Conservation (phyloP, 164 flowering plant species). For the Magnolia sinica region DNA sequence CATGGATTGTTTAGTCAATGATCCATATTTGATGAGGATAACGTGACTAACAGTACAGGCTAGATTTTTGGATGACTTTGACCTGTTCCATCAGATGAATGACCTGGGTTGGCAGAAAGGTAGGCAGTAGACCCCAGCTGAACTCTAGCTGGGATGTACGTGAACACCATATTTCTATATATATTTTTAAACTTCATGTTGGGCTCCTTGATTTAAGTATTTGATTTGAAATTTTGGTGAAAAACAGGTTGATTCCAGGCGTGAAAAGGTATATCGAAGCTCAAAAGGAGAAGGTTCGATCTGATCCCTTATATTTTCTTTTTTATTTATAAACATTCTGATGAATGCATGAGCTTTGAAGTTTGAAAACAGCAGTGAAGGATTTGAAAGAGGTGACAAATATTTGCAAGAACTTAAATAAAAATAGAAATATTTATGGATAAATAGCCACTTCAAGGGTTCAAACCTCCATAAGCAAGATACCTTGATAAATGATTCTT, state of each 20-base stretch:
- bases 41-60: too few relatives aligned
- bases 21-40: too few relatives aligned
- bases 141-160: too few relatives aligned
- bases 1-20: too few relatives aligned
- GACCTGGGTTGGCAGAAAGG: too few relatives aligned
- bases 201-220: neutral
- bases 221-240: neutral
- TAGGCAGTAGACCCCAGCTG: too few relatives aligned
- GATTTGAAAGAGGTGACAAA: neutral
- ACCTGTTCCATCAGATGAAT: too few relatives aligned
- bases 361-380: neutral
- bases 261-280: constrained; percentile 68
- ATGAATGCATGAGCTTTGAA: neutral
- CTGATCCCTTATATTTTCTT: neutral
- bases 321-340: neutral
- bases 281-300: constrained; percentile 78
- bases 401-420: too few relatives aligned
- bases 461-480: neutral
- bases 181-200: too few relatives aligned
- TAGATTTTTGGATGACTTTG: too few relatives aligned
- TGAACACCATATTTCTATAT: too few relatives aligned
- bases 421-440: neutral
- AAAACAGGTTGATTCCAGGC: constrained; percentile 69
- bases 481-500: neutral
- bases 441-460: neutral